Conservation (phyloP, 805 yeast genomes). For the Ogataea paradorogensis region DNA sequence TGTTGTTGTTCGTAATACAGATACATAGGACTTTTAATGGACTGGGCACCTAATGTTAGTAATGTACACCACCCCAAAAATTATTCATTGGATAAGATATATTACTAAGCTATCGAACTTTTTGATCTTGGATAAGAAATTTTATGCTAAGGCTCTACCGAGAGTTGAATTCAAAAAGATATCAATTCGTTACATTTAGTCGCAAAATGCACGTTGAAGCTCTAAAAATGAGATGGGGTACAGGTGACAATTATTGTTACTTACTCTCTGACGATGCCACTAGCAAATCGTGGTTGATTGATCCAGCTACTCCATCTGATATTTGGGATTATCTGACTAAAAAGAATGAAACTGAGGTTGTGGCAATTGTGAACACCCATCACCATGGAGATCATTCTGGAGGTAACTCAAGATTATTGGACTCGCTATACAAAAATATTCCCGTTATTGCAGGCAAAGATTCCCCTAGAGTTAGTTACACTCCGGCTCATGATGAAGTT, state of each 20-base stretch:
- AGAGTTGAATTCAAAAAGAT: too few species aligned
- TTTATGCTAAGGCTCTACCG: too few species aligned
- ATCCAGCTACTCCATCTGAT: slow-evolving; percentile 87
- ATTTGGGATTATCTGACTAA: slow-evolving; percentile 42
- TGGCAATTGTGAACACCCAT: slow-evolving; percentile 89
- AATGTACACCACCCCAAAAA: too few species aligned
- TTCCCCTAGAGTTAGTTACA: slow-evolving; percentile 66
- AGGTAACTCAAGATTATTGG: slow-evolving; percentile 55
- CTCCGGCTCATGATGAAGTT: slow-evolving; percentile 64
- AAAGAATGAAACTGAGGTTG: slow-evolving; percentile 44
- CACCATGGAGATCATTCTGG: slow-evolving; percentile 96
- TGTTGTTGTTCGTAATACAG: neutral
- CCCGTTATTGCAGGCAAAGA: slow-evolving; percentile 84
- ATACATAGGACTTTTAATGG: neutral
- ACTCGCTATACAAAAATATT: slow-evolving; percentile 38
- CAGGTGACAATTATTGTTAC: slow-evolving; percentile 90
- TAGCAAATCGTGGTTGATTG: slow-evolving; percentile 76
- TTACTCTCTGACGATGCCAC: slow-evolving; percentile 66
- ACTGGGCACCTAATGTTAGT: too few species aligned
- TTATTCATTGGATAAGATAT: too few species aligned
- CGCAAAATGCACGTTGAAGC: slow-evolving; percentile 69
- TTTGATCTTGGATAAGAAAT: too few species aligned
- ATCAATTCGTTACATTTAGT: too few species aligned
- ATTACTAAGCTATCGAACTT: too few species aligned
- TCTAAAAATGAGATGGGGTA: slow-evolving; percentile 93